phyloP scores from a whole-genome alignment of 2,329 filamentous ascomycete genomes.

The Colletotrichum tanaceti region DNA sequence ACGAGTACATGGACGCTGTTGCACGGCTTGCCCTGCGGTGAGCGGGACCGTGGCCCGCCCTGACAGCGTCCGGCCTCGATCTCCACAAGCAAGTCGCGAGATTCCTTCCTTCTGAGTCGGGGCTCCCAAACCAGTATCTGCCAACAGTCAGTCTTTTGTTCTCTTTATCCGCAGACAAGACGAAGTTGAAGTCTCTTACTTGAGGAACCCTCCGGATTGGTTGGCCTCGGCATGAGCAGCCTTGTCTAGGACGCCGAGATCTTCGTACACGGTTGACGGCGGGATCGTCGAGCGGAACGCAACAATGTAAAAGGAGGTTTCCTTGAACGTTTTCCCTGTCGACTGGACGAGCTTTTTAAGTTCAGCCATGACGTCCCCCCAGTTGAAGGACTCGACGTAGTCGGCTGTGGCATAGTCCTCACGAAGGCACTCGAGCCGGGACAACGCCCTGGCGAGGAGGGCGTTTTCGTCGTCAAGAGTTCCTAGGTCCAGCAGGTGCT shows the following conservation, averaged over 20 bases:
- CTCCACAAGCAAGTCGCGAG: slow-evolving; percentile 83
- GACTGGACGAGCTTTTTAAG: slow-evolving; percentile 64
- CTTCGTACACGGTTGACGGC: slow-evolving; percentile 67
- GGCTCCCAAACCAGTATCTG: slow-evolving; percentile 88
- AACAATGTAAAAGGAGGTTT: slow-evolving; percentile 82
- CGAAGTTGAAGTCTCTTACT: slow-evolving; percentile 60
- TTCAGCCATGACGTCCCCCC: slow-evolving; percentile 69
- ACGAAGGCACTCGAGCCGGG: slow-evolving; percentile 69
- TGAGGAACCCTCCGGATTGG: slow-evolving; percentile 82
- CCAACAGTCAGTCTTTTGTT: slow-evolving; percentile 38
- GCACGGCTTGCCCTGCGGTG: slow-evolving; percentile 74
- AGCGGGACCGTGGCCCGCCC: slow-evolving; percentile 69
- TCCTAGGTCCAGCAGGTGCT: slow-evolving; percentile 79
- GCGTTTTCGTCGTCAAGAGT: slow-evolving; percentile 73
- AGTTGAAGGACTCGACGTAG: slow-evolving; percentile 84
- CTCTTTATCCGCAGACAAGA: neutral
- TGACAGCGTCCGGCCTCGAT: slow-evolving; percentile 67
- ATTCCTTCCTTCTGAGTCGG: slow-evolving; percentile 77
- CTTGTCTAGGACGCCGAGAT: slow-evolving; percentile 79
- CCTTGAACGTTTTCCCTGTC: slow-evolving; percentile 67
- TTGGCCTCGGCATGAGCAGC: slow-evolving; percentile 84
- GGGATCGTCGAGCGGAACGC: slow-evolving; percentile 83
- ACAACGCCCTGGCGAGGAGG: slow-evolving; percentile 78
- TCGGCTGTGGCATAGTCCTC: slow-evolving; percentile 80
- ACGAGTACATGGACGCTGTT: slow-evolving; percentile 71